These are phyloP conservation scores for Benincasa hispida DNA, from an alignment of 306 rosid genomes.

Conservation along the genomic window DNA sequence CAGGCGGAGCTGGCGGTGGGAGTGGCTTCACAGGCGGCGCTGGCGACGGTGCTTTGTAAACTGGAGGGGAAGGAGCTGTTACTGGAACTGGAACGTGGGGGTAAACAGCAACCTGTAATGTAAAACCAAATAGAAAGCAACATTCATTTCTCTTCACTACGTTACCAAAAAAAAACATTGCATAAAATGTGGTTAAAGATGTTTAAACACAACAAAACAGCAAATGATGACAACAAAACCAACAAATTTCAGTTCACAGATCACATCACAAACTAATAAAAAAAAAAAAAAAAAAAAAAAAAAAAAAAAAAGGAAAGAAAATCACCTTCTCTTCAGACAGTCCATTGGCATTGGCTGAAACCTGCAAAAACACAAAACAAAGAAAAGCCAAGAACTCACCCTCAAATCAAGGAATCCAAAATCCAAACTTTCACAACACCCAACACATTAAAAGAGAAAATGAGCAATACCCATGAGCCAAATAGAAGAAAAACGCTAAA, in stretches of 20 bases:
- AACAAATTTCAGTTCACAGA: neutral
- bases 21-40: conserved; percentile 18
- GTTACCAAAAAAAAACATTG: neutral
- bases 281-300: too few species aligned
- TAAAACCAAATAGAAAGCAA: neutral
- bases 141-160: neutral
- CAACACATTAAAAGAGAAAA: neutral
- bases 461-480: conserved; percentile 2
- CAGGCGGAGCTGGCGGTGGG: conserved; percentile 20
- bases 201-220: neutral
- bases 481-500: neutral
- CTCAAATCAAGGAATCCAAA: neutral
- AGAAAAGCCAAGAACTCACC: neutral
- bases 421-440: neutral
- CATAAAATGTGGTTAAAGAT: neutral
- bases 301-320: too few species aligned
- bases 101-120: neutral
- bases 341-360: conserved; percentile 5
- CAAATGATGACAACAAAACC: neutral
- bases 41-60: conserved; percentile 23
- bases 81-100: conserved; percentile 12
- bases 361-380: neutral
- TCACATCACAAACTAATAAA: too few species aligned
- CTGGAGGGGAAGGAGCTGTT: conserved; percentile 4
- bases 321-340: neutral